phyloP scores from a whole-genome alignment of 2,329 filamentous ascomycete genomes.

The Aspergillus vadensis region DNA sequence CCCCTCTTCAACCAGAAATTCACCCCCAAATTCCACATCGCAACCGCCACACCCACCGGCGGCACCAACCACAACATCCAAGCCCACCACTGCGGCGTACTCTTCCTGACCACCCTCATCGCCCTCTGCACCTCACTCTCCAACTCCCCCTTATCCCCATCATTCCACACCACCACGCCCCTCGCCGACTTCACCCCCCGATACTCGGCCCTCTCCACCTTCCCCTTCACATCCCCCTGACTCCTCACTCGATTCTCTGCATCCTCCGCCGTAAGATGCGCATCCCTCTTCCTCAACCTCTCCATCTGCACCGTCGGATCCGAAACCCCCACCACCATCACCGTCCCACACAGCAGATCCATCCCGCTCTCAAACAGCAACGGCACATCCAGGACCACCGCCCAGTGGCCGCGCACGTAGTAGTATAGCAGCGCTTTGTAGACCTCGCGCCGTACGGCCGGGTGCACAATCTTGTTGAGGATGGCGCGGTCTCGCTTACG shows the following conservation, averaged over 20 bases:
- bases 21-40: constrained; percentile 70
- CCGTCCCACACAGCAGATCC: constrained; percentile 80
- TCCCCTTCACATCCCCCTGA: constrained; percentile 82
- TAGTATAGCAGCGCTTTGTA: constrained; percentile 70
- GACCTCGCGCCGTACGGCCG: constrained; percentile 82
- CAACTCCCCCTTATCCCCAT: constrained; percentile 71
- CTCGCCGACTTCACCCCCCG: constrained; percentile 54
- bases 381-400: constrained; percentile 88
- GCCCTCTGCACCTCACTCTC: constrained; percentile 66
- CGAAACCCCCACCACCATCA: constrained; percentile 81
- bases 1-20: constrained; percentile 69
- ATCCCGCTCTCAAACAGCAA: constrained; percentile 86
- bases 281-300: constrained; percentile 72
- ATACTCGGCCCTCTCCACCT: constrained; percentile 72
- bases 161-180: constrained; percentile 90
- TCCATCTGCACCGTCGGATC: constrained; percentile 82
- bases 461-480: constrained; percentile 89
- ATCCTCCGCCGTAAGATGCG: constrained; percentile 79
- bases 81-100: constrained; percentile 83
- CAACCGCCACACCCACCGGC: constrained; percentile 70
- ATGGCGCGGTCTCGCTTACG: constrained; percentile 70
- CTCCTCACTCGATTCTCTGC: constrained; percentile 82
- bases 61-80: constrained; percentile 69
- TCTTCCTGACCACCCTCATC: constrained; percentile 62
- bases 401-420: constrained; percentile 79